Percentiles rank a stretch among this genome's conserved stretches.
Evolutionary conservation across 1,139 yeast genomes (phyloP).

Genomic region (Taphrina confusa): DNA sequence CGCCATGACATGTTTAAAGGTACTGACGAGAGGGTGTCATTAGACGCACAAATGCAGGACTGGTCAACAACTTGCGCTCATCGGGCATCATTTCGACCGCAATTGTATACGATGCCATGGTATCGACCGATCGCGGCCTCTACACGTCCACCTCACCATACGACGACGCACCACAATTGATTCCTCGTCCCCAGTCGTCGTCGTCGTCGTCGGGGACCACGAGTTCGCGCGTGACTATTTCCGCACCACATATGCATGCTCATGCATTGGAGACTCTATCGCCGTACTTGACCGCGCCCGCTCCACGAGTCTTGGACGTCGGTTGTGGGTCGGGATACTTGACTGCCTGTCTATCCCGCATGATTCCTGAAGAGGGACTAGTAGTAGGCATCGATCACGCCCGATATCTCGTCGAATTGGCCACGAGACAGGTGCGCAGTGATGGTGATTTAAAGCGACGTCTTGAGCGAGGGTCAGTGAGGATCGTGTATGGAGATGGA

Average conservation of each 20-base stretch:
- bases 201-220: not conserved
- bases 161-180: slow-evolving; percentile 3
- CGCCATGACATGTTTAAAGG: no score
- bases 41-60: not conserved
- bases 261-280: slow-evolving; percentile 1
- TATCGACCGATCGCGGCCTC: slow-evolving; percentile 4
- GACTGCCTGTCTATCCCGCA: not conserved
- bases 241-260: slow-evolving; percentile 18
- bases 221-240: not conserved
- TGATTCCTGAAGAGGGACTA: not conserved
- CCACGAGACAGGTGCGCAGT: not conserved
- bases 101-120: not conserved
- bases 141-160: not conserved
- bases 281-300: not conserved
- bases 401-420: not conserved
- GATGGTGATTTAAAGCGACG: slow-evolving; percentile 1
- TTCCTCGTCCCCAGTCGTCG: not conserved
- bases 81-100: not conserved
- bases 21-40: not conserved
- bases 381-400: slow-evolving; percentile 7
- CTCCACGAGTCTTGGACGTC: not conserved
- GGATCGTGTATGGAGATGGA: not conserved
- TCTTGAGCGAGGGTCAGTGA: not conserved
- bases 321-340: slow-evolving; percentile 13
- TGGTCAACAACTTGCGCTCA: not conserved